phyloP scores from a whole-genome alignment of 495 filamentous ascomycete genomes.

The Penicillium psychrofluorescens region DNA sequence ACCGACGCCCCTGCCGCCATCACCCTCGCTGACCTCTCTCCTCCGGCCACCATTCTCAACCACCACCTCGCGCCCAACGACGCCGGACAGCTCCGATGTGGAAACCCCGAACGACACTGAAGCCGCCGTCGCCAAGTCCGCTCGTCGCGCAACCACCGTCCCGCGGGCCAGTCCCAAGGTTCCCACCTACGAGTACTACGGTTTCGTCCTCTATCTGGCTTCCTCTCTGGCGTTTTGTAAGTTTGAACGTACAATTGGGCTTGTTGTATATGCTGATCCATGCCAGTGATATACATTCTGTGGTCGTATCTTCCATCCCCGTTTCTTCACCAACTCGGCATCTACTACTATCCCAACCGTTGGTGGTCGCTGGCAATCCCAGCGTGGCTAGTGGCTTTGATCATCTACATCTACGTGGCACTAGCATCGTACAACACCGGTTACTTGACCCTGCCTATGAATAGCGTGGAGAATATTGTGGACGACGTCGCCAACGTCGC shows the following conservation, averaged over 20 bases:
- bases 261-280: not conserved
- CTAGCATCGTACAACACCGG: slow-evolving; percentile 86
- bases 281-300: slow-evolving; percentile 71
- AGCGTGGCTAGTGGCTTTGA: slow-evolving; percentile 76
- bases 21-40: slow-evolving; percentile 91
- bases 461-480: slow-evolving; percentile 80
- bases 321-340: slow-evolving; percentile 85
- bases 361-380: slow-evolving; percentile 97
- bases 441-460: slow-evolving; percentile 75
- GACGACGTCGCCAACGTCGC: slow-evolving; percentile 85
- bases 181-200: slow-evolving; percentile 98
- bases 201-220: slow-evolving; percentile 90
- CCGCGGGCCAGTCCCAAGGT: slow-evolving; percentile 87
- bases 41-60: slow-evolving; percentile 66
- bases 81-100: slow-evolving; percentile 83
- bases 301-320: slow-evolving; percentile 93
- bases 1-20: slow-evolving; percentile 84
- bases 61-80: slow-evolving; percentile 77
- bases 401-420: slow-evolving; percentile 92
- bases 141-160: slow-evolving; percentile 60
- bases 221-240: slow-evolving; percentile 65
- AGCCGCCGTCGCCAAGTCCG: slow-evolving; percentile 55
- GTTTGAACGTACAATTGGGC: slow-evolving; percentile 3
- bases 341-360: slow-evolving; percentile 92
- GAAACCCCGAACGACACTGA: slow-evolving; percentile 60